Evolutionary conservation across 331 rosid genomes (phyloP), one percentile per base, ranked within the genome.

Genomic region (Stylosanthes scabra): DNA sequence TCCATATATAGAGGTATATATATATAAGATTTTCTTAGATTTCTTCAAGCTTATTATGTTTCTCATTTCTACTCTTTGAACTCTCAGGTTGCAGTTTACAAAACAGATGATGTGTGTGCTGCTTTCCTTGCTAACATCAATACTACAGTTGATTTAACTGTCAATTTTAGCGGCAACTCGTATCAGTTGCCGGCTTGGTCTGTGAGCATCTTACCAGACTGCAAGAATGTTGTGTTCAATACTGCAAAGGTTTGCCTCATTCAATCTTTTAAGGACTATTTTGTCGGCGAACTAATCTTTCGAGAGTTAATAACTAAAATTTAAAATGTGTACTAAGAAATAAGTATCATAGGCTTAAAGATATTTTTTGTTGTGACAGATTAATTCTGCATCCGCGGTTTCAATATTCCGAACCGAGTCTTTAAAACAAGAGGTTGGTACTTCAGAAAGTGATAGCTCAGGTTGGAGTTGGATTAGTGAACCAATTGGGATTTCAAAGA

Each of bases 151-250:
- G 98, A 87, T 45, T 88, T 77, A 83, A 88, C 96, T 3, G 93
- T 87, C 76, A 84, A 85, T 14, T 95, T 95, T 83, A 86, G 77
- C 51, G 96, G 97, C 54, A 88, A 90, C 39, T 86, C 92, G 49
- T 88, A 95, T 83, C 78, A 68, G 64, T 83, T 95, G 89, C 99
- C 97, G 41, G 96, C 98, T 3, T 95, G 99, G 99, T 95, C 99
- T 68, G 96, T 95, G 62, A 95, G 99, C 96, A 95, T 95, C 78
- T 82, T 95, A 83, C 99, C 99, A 2, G 97, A 95, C 81, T 95
- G 98, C 96, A 92, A 92, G 85, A 95, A 84, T 75, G 99, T 95
- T 28, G 99, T 54, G 40, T 87, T 87, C 50, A 95, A 95, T 75
- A 85, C 92, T n/a, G 97, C 94, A 80, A 88, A 91, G 97, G 97